phyloP scores from a whole-genome alignment of 768 basidiomycete species.

The Favolaschia claudopus region DNA sequence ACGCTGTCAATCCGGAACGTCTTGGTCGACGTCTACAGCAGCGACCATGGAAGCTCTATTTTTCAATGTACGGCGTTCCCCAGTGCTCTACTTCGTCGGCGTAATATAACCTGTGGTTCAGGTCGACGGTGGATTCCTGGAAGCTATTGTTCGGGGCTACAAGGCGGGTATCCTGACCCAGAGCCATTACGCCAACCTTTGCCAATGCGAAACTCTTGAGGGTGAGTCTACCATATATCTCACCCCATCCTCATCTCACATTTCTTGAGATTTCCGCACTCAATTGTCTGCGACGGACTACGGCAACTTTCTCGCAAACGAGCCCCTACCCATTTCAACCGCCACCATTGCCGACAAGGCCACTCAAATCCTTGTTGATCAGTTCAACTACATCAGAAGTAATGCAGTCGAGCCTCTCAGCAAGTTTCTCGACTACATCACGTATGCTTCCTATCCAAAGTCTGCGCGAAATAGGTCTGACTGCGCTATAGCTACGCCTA shows the following conservation, averaged over 20 bases:
- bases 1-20: neutral
- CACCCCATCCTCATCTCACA: neutral
- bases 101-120: conserved; percentile 42
- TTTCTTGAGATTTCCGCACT: conserved; percentile 84
- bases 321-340: conserved; percentile 91
- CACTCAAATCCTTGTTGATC: conserved; percentile 93
- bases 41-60: conserved; percentile 82
- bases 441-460: conserved; percentile 60
- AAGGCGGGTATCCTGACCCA: conserved; percentile 91
- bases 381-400: conserved; percentile 92
- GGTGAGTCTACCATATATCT: conserved; percentile 54
- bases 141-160: conserved; percentile 90
- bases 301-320: conserved; percentile 97
- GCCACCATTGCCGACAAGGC: conserved; percentile 97
- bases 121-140: conserved; percentile 80
- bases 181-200: conserved; percentile 89
- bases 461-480: conserved; percentile 21
- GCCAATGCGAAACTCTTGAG: conserved; percentile 97
- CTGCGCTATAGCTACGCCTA: conserved; percentile 80
- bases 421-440: conserved; percentile 97
- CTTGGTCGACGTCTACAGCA: conserved; percentile 14
- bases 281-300: conserved; percentile 98
- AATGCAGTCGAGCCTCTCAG: conserved; percentile 92
- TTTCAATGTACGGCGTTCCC: conserved; percentile 71
- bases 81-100: conserved; percentile 2